phyloP scores from a whole-genome alignment of 495 filamentous ascomycete genomes.

The Penicillium cosmopolitanum region DNA sequence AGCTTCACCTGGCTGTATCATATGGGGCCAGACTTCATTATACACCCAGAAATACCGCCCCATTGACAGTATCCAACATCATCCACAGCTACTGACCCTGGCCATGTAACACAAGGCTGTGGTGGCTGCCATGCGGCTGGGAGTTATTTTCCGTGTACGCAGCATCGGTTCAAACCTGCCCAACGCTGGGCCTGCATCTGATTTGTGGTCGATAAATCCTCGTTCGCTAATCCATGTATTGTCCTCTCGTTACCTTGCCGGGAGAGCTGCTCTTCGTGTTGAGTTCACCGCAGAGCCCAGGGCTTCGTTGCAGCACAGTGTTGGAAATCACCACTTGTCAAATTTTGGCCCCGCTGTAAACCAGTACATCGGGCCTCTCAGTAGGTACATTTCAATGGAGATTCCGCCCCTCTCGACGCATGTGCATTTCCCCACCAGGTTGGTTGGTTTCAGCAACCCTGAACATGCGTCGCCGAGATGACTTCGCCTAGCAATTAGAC shows the following conservation, averaged over 20 bases:
- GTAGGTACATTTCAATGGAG: background rate
- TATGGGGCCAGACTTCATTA: background rate
- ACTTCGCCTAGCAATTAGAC: slow-evolving; percentile 10
- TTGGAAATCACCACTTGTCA: background rate
- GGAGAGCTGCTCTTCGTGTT: slow-evolving; percentile 9
- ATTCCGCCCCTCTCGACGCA: slow-evolving; percentile 6
- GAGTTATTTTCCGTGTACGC: slow-evolving; percentile 24
- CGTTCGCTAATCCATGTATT: slow-evolving; percentile 18
- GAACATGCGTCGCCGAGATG: slow-evolving; percentile 12
- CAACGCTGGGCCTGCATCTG: slow-evolving; percentile 12
- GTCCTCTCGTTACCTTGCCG: background rate
- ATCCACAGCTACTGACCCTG: slow-evolving; percentile 6
- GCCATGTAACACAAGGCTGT: slow-evolving; percentile 20
- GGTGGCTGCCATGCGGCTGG: slow-evolving; percentile 33
- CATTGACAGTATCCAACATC: background rate
- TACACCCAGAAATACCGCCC: background rate
- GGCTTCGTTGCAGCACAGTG: slow-evolving; percentile 19
- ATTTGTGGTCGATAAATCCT: slow-evolving; percentile 18
- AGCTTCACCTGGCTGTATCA: background rate
- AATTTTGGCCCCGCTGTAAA: slow-evolving; percentile 6
- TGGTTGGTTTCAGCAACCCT: slow-evolving; percentile 27
- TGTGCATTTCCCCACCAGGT: slow-evolving; percentile 9
- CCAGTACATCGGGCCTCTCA: background rate
- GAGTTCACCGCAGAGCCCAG: slow-evolving; percentile 13
- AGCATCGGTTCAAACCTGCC: slow-evolving; percentile 16